These are phyloP conservation scores for Chaetomium globosum DNA, from an alignment of 2,329 filamentous ascomycete species.

Conservation along the genomic window DNA sequence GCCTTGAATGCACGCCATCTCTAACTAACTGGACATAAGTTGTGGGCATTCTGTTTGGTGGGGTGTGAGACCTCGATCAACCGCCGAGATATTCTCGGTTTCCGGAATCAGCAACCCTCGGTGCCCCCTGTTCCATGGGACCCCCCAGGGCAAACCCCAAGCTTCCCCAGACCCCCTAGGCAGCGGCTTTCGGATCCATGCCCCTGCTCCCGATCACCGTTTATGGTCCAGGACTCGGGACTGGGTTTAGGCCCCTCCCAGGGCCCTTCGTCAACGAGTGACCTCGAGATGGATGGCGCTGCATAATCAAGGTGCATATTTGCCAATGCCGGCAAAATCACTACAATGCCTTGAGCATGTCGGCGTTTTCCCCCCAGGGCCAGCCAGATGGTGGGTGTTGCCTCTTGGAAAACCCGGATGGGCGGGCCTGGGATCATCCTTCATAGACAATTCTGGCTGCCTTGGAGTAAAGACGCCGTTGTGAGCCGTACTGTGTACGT, in stretches of 20 bases:
- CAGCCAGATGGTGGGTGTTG: slow-evolving; percentile 24
- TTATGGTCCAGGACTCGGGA: slow-evolving; percentile 22
- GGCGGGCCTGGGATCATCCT: slow-evolving; percentile 21
- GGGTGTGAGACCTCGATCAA: slow-evolving; percentile 1
- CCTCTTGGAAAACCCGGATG: slow-evolving; percentile 36
- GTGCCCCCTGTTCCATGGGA: slow-evolving; percentile 1
- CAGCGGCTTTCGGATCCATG: slow-evolving; percentile 19
- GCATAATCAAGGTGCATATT: slow-evolving; percentile 39
- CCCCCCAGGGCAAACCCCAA: background rate
- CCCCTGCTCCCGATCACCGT: slow-evolving; percentile 19
- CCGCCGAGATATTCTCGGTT: slow-evolving; percentile 6
- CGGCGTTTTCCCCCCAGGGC: slow-evolving; percentile 30
- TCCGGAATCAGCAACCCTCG: slow-evolving; percentile 8
- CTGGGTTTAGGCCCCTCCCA: slow-evolving; percentile 10
- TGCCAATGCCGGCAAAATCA: slow-evolving; percentile 41
- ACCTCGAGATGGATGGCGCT: slow-evolving; percentile 26
- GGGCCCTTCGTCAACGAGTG: slow-evolving; percentile 1
- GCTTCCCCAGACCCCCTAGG: slow-evolving; percentile 8
- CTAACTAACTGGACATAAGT: background rate
- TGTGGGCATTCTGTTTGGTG: background rate
- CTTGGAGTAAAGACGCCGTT: slow-evolving; percentile 21
- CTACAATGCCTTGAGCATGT: slow-evolving; percentile 35
- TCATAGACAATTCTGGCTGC: slow-evolving; percentile 23
- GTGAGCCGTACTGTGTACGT: slow-evolving; percentile 20
- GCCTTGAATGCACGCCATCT: background rate